Evolutionary conservation across 2,329 filamentous ascomycete species (phyloP).

Genomic region (Aspergillus quadricinctus): DNA sequence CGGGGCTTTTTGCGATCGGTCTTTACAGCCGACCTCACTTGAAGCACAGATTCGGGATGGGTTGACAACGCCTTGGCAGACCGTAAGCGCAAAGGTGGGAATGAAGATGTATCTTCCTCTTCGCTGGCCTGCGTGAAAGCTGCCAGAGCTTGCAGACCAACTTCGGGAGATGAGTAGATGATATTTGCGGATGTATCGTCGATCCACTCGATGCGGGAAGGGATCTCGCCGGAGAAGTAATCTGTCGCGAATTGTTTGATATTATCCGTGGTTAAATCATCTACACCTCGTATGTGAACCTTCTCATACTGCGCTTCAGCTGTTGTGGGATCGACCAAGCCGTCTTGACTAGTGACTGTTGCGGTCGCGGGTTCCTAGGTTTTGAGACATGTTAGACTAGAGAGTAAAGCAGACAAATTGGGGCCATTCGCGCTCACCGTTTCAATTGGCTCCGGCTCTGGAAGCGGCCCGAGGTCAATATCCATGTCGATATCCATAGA

Average conservation of each 20-base stretch:
- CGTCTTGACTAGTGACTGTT: slow-evolving; percentile 16
- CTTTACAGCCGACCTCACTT: slow-evolving; percentile 68
- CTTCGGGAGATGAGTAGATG: slow-evolving; percentile 59
- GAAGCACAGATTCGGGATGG: slow-evolving; percentile 65
- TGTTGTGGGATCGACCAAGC: slow-evolving; percentile 21
- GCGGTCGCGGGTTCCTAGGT: slow-evolving; percentile 20
- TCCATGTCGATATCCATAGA: slow-evolving; percentile 72
- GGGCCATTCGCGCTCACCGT: slow-evolving; percentile 20
- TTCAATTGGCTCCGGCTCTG: slow-evolving; percentile 34
- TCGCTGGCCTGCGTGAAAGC: slow-evolving; percentile 42
- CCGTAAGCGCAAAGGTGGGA: slow-evolving; percentile 60
- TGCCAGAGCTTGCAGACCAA: slow-evolving; percentile 52
- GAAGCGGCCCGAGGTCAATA: slow-evolving; percentile 52
- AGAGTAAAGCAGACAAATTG: background rate
- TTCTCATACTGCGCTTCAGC: slow-evolving; percentile 51
- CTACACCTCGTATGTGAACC: slow-evolving; percentile 78
- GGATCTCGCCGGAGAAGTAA: slow-evolving; percentile 55
- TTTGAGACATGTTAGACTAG: slow-evolving; percentile 2
- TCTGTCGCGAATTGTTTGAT: slow-evolving; percentile 70
- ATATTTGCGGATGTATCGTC: slow-evolving; percentile 89
- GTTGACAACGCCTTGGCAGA: slow-evolving; percentile 64
- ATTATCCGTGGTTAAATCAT: slow-evolving; percentile 74
- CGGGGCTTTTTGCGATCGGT: slow-evolving; percentile 76
- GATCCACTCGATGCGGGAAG: slow-evolving; percentile 81
- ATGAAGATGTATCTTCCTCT: slow-evolving; percentile 40